Conservation (phyloP, 306 rosid species). For the Quercus aquifolioides region DNA sequence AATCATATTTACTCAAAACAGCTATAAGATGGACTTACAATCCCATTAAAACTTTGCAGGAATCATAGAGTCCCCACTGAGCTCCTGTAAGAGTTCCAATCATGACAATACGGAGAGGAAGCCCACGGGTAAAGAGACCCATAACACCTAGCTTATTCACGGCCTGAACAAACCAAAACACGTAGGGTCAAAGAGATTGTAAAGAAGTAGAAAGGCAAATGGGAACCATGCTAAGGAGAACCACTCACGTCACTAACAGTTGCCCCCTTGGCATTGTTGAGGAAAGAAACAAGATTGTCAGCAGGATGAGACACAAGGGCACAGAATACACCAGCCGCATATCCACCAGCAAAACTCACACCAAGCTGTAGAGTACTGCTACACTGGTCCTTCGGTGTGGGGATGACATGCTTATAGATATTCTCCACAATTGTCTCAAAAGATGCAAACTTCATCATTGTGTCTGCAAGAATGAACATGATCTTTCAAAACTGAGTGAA, state of each 20-base stretch:
- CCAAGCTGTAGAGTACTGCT: conserved; percentile 82
- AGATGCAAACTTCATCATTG: conserved; percentile 97
- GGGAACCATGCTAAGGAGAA: background rate
- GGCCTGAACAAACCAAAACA: conserved; percentile 53
- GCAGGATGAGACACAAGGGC: conserved; percentile 98
- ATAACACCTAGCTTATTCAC: conserved; percentile 71
- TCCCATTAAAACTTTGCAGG: conserved; percentile 87
- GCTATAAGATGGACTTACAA: conserved; percentile 58
- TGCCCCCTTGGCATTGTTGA: conserved; percentile 96
- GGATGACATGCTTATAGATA: conserved; percentile 70
- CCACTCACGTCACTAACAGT: conserved; percentile 92
- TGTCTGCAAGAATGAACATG: conserved; percentile 50
- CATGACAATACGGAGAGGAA: conserved; percentile 96
- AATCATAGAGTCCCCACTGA: conserved; percentile 96
- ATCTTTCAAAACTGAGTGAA: background rate
- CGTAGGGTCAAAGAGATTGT: conserved; percentile 10
- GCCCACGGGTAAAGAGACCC: conserved; percentile 94
- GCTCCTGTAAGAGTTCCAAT: conserved; percentile 97
- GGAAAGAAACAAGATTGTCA: conserved; percentile 94
- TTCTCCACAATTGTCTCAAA: conserved; percentile 87
- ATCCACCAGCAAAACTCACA: conserved; percentile 94
- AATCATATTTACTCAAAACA: background rate
- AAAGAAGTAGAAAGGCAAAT: background rate
- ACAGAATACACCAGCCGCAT: conserved; percentile 85
- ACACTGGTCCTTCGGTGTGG: conserved; percentile 81